A percentile compares a stretch with the other conserved stretches of the same genome.
Evolutionary conservation across 2,329 filamentous ascomycete species (phyloP).

Genomic region (Phialophora verrucosa): DNA sequence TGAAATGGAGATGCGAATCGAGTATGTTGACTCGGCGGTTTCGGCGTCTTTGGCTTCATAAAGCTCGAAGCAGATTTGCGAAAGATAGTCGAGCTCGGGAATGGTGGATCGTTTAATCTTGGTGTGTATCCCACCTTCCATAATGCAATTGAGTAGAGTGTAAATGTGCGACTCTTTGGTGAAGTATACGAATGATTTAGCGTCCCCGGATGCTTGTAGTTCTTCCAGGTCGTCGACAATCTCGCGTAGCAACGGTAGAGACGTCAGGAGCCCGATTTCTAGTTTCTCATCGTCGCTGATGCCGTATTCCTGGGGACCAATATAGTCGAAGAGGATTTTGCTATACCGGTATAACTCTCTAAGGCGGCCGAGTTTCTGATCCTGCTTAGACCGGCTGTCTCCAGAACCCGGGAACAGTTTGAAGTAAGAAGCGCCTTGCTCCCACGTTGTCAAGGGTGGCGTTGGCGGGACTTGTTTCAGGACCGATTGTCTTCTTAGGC

Average conservation of each 20-base stretch:
- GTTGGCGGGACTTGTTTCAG: slow-evolving; percentile 49
- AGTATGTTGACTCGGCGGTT: slow-evolving; percentile 84
- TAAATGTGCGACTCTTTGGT: slow-evolving; percentile 99
- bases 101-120: slow-evolving; percentile 96
- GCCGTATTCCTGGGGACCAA: slow-evolving; percentile 97
- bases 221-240: slow-evolving; percentile 97
- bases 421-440: slow-evolving; percentile 75
- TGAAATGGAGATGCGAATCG: slow-evolving; percentile 92
- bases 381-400: slow-evolving; percentile 77
- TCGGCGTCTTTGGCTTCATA: slow-evolving; percentile 90
- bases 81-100: slow-evolving; percentile 95
- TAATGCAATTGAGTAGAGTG: slow-evolving; percentile 94
- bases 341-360: slow-evolving; percentile 91
- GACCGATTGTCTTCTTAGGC: slow-evolving; percentile 61
- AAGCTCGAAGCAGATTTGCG: slow-evolving; percentile 96
- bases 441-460: slow-evolving; percentile 61
- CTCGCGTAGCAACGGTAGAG: slow-evolving; percentile 89
- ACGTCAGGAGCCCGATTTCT: slow-evolving; percentile 96
- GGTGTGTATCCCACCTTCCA: slow-evolving; percentile 94
- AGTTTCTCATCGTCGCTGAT: slow-evolving; percentile 95
- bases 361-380: slow-evolving; percentile 83
- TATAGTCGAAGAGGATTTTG: slow-evolving; percentile 97
- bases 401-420: slow-evolving; percentile 81
- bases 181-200: slow-evolving; percentile 98
- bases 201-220: slow-evolving; percentile 91